Base-by-base conservation (phyloP, 345 rosid species). In the Bruguiera parviflora region DNA sequence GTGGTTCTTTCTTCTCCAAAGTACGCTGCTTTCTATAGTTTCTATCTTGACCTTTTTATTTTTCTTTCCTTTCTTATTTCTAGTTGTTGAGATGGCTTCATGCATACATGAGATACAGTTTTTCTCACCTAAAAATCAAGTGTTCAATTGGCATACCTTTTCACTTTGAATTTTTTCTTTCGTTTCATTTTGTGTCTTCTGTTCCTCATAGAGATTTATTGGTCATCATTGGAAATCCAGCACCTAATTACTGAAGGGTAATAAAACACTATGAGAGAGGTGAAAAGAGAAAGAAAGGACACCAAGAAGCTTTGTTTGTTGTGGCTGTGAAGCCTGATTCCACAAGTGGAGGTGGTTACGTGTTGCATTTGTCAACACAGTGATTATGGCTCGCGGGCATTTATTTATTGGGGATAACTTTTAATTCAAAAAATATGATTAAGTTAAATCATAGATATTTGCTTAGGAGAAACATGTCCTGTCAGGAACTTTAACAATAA, bases 1-100 rank as follows among this genome's bases (percentile, higher is more conserved):
- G 99, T 73, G 98, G 98, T 67, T 94, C 98, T 1, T 94, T 94
- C 79, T 94, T 94, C 86, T 94, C 98, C 72, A 91, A 93, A 84
- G 97, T 95, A 84, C 83, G 88, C 63, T 66, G 19, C 53, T n/a
- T 68, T 47, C 43, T 24, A 22, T 15, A 21, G 62, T 64, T 59
- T 9, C 52, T 74, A 13, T 55, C 25, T 39, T 18, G 29, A 21
- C 49, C 24, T 28, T 64, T 27, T 8, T 51, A 53, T 55, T 63
- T 20, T 60, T 63, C 29, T 51, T 62, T 53, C 58, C 59, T 22
- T 58, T 56, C 37, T 18, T 22, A 33, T 39, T 56, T 69, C 27
- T 22, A 9, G 64, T 69, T 66, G 27, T 51, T 61, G 69, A 62
- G 59, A 61, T 60, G 63, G 32, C 27, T 72, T 63, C 16, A 46